Conservation (phyloP, 2,329 filamentous ascomycete species). For the Daldinia sp. region DNA sequence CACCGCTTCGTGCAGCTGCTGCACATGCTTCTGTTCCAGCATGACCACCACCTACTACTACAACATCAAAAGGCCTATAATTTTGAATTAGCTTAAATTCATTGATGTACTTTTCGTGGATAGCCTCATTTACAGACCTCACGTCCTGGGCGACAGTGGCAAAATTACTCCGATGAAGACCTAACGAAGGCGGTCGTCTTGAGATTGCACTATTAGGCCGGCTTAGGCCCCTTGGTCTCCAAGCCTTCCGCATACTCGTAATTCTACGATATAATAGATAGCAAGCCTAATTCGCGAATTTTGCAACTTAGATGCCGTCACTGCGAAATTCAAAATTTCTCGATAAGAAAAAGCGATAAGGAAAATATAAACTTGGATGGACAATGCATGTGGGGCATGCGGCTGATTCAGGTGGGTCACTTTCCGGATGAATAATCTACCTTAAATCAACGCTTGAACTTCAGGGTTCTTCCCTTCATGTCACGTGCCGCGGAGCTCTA, state of each 20-base stretch:
- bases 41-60: slow-evolving; percentile 96
- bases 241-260: slow-evolving; percentile 50
- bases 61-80: slow-evolving; percentile 82
- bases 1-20: slow-evolving; percentile 88
- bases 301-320: not conserved
- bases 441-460: slow-evolving; percentile 8
- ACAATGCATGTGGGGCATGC: slow-evolving; percentile 18
- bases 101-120: not conserved
- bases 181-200: slow-evolving; percentile 30
- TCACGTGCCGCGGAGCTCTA: not conserved
- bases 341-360: slow-evolving; percentile 42
- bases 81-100: not conserved
- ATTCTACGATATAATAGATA: slow-evolving; percentile 10
- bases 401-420: slow-evolving; percentile 11
- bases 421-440: slow-evolving; percentile 30
- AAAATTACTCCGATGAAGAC: slow-evolving; percentile 44
- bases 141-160: slow-evolving; percentile 52
- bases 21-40: slow-evolving; percentile 94
- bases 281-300: slow-evolving; percentile 4
- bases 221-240: slow-evolving; percentile 48
- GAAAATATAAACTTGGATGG: slow-evolving; percentile 13
- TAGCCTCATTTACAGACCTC: slow-evolving; percentile 46
- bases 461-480: not conserved
- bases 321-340: slow-evolving; percentile 31
- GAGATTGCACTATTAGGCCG: slow-evolving; percentile 42